phyloP scores from a whole-genome alignment of 192 early-diverging fungal genomes.

The Kappamyces sp. region DNA sequence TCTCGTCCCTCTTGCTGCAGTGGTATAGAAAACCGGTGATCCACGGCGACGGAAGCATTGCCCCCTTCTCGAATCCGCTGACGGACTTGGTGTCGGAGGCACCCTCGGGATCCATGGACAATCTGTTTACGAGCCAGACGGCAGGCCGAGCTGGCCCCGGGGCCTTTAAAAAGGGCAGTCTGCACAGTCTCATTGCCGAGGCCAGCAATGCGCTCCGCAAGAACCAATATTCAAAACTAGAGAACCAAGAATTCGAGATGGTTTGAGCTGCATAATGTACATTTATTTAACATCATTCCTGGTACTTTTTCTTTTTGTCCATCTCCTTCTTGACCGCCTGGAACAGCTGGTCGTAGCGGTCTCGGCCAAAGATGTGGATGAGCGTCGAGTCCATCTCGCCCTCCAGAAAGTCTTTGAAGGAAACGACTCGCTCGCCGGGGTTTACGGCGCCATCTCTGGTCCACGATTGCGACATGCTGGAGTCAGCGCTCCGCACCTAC shows the following conservation, averaged over 20 bases:
- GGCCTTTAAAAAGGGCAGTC: too few species aligned
- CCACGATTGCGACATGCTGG: conserved; percentile 3
- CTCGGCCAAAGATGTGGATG: conserved; percentile 10
- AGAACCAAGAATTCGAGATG: background rate
- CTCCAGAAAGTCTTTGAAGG: conserved; percentile 9
- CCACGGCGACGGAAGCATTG: conserved; percentile 12
- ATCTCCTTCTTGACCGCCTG: conserved; percentile 5
- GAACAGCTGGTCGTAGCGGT: background rate
- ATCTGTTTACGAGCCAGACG: too few species aligned
- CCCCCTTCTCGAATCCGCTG: background rate
- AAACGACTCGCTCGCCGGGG: background rate
- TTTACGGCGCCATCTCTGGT: conserved; percentile 1
- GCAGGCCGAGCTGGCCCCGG: too few species aligned
- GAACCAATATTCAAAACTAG: conserved; percentile 1
- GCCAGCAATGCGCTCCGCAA: background rate
- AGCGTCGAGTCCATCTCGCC: background rate
- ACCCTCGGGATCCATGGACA: background rate
- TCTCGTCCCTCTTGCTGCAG: conserved; percentile 80
- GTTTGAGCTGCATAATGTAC: background rate
- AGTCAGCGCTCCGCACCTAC: too few species aligned
- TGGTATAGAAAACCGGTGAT: conserved; percentile 38
- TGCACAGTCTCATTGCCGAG: too few species aligned
- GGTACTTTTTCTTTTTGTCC: conserved; percentile 9
- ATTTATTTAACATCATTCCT: background rate
- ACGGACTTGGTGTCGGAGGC: background rate